Evolutionary conservation across 2,329 filamentous ascomycete genomes (phyloP), one percentile per base, ranked within the genome.

Genomic region (Mycosphaerella sp.): DNA sequence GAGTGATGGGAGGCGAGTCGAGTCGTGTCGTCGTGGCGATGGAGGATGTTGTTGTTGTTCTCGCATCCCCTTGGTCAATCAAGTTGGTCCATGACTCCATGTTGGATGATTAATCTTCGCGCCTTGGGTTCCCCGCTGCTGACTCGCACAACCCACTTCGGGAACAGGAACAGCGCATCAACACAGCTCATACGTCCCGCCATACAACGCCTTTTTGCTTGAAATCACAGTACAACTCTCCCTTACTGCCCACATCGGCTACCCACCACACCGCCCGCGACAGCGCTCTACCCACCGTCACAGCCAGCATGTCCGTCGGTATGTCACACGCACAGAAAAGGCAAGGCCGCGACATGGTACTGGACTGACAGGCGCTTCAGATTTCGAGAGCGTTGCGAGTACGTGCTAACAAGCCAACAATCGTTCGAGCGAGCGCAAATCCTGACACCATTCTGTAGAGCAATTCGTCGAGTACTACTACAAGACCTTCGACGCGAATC

Each of bases 381-480:
- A 69, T 61, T 69, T 68, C 60, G 57, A 68, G 48, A 58, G 47
- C 45, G 63, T 69, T 49, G 67, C 66, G 54, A 66, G 65, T 67
- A 62, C 51, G 66, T 55, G 44, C 26, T 14, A 8, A 21, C 21
- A 11, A 6, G 10, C 8, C 4, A n/a, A 41, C 17, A 21, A 17
- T 23, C 12, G n/a, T 34, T 2, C 10, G 29, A 10, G 48, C 40
- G 14, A 10, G 26, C 23, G 47, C 48, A 21, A n/a, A 14, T 10
- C 32, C 57, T 58, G 31, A 59, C 45, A 8, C 4, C 9, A 11
- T 7, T 23, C 23, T n/a, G 10, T 69, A 96, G 91, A 85, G 72
- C 82, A 95, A 75, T 96, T 97, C 74, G 85, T 92, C 63, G 70
- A 84, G 57, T 92, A 86, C 79, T 97, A 96, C 83, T 96, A 95